A percentile compares a stretch with the other conserved stretches of the same genome.
Conservation (phyloP, 768 basidiomycete species). For the Macrolepiota dolichaula region DNA sequence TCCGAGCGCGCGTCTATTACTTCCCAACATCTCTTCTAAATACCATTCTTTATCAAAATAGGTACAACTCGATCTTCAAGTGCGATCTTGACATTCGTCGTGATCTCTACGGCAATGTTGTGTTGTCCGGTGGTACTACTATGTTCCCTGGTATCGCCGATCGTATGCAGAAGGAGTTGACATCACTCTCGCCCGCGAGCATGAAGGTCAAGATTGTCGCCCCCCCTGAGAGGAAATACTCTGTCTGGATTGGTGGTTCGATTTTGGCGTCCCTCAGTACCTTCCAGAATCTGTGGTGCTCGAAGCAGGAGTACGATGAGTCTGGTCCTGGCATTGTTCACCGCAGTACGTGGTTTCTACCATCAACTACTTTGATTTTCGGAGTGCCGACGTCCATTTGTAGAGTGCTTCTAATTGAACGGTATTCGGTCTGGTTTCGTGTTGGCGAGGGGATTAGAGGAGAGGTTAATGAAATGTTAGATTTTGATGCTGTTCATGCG, state of each 20-base stretch:
- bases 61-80: conserved; percentile 80
- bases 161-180: conserved; percentile 94
- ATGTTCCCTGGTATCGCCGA: conserved; percentile 98
- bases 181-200: conserved; percentile 77
- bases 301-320: conserved; percentile 92
- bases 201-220: conserved; percentile 97
- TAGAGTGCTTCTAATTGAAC: conserved; percentile 29
- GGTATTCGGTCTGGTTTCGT: neutral
- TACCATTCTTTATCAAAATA: conserved; percentile 22
- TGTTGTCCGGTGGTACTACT: conserved; percentile 86
- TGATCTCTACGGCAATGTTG: conserved; percentile 77
- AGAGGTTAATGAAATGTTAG: neutral
- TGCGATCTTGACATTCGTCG: conserved; percentile 87
- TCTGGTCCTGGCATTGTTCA: conserved; percentile 77
- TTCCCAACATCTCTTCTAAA: conserved; percentile 3
- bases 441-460: neutral
- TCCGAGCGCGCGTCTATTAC: neutral
- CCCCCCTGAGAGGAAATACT: conserved; percentile 92
- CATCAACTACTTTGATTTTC: too few relatives aligned
- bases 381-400: neutral
- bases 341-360: conserved; percentile 51
- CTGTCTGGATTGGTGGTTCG: conserved; percentile 91
- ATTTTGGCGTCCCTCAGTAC: conserved; percentile 87
- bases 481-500: neutral
- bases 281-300: conserved; percentile 97